phyloP scores from a whole-genome alignment of 164 flowering plant species.

The Umbellularia californica region DNA sequence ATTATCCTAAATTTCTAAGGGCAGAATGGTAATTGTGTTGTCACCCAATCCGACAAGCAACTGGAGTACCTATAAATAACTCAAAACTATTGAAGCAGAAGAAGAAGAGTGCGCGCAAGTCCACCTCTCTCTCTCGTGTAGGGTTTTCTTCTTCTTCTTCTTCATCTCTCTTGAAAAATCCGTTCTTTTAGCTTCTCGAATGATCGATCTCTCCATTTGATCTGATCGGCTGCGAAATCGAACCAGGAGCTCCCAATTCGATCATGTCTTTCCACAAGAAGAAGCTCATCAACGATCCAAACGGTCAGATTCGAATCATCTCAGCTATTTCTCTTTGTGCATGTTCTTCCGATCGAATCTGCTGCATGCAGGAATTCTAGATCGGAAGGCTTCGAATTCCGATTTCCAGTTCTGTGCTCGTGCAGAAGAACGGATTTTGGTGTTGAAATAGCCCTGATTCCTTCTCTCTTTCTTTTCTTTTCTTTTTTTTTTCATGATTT shows the following conservation, averaged over 20 bases:
- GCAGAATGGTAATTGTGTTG: background rate
- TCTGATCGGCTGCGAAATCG: background rate
- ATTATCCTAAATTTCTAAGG: background rate
- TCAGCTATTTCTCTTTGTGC: background rate
- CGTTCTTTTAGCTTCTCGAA: background rate
- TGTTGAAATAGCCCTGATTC: background rate
- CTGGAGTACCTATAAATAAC: background rate
- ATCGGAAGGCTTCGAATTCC: background rate
- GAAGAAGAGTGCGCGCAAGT: no score
- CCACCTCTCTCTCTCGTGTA: background rate
- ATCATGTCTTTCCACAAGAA: constrained; percentile 58
- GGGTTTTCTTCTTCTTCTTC: constrained; percentile 4
- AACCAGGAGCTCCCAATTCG: no score
- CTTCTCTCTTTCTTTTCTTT: no score
- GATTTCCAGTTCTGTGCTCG: background rate
- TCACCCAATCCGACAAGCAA: constrained; percentile 1
- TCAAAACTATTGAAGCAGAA: background rate
- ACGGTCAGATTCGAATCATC: constrained; percentile 33
- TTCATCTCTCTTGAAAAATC: background rate
- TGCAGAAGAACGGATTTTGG: background rate
- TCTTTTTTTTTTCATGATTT: background rate
- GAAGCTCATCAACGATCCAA: constrained; percentile 80
- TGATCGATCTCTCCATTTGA: background rate
- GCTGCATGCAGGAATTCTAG: background rate
- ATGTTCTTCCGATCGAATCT: background rate